Conservation (phyloP, 768 basidiomycete species). For the Pisolithus albus region DNA sequence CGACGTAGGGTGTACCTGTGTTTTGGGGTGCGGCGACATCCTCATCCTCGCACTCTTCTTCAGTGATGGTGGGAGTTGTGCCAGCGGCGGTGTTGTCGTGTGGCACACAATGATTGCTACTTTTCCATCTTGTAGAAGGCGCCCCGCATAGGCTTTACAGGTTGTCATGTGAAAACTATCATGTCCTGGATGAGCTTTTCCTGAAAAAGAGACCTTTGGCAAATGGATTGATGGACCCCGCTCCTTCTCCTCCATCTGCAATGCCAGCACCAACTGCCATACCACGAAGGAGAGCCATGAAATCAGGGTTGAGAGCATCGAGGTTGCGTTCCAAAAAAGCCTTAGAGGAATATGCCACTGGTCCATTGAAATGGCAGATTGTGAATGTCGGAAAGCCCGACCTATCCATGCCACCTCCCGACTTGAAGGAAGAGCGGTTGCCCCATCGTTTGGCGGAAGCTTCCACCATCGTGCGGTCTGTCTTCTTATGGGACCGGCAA, state of each 20-base stretch:
- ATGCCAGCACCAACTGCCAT: conserved; percentile 16
- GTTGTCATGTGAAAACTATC: conserved; percentile 90
- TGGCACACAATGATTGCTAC: conserved; percentile 50
- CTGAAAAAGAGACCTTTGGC: conserved; percentile 84
- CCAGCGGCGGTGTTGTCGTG: conserved; percentile 26
- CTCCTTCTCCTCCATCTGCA: conserved; percentile 50
- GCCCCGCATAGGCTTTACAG: conserved; percentile 91
- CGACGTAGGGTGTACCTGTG: conserved; percentile 57
- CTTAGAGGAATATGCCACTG: conserved; percentile 88
- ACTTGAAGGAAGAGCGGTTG: conserved; percentile 87
- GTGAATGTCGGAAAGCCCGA: conserved; percentile 84
- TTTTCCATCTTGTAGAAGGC: conserved; percentile 82
- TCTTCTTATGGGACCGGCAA: conserved; percentile 79
- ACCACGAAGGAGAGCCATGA: conserved; percentile 83
- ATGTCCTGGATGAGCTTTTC: conserved; percentile 88
- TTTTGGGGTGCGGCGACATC: conserved; percentile 26
- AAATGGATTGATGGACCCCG: conserved; percentile 86
- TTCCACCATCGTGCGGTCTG: conserved; percentile 89
- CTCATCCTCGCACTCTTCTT: conserved; percentile 47
- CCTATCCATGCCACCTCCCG: conserved; percentile 58
- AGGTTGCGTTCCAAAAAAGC: conserved; percentile 84
- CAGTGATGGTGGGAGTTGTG: conserved; percentile 13
- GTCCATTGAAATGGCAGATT: conserved; percentile 84
- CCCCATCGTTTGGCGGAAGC: conserved; percentile 93
- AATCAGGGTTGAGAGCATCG: conserved; percentile 88